Percentiles rank a stretch among this genome's conserved stretches.
Evolutionary conservation across 805 yeast species (phyloP).

Genomic region (Torulaspora microellipsoides): DNA sequence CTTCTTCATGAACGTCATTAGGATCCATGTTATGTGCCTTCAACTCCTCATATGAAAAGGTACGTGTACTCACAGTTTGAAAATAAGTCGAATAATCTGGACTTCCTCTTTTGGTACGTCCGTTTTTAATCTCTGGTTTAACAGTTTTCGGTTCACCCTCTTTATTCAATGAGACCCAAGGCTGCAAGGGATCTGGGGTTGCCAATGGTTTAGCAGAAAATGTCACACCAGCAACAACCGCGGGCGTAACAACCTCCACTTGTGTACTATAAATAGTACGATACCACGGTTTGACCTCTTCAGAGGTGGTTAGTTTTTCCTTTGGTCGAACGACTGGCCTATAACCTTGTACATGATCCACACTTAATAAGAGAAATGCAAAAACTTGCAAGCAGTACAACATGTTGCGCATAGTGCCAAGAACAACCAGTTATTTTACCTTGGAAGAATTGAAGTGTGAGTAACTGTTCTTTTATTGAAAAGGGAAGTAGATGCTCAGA

Average conservation of each 20-base stretch:
- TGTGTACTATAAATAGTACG: slow-evolving; percentile 59
- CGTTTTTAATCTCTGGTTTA: slow-evolving; percentile 69
- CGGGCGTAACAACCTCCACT: slow-evolving; percentile 66
- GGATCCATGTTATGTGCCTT: slow-evolving; percentile 71
- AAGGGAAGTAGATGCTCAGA: no score
- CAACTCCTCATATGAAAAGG: slow-evolving; percentile 55
- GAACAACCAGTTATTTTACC: neutral
- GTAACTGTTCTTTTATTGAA: no score
- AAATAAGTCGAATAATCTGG: slow-evolving; percentile 79
- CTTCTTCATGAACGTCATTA: slow-evolving; percentile 54
- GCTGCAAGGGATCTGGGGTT: slow-evolving; percentile 60
- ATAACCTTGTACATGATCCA: slow-evolving; percentile 13
- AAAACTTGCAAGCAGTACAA: slow-evolving; percentile 49
- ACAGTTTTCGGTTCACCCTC: slow-evolving; percentile 79
- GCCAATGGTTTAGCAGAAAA: slow-evolving; percentile 43
- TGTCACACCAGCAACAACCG: slow-evolving; percentile 55
- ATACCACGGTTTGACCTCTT: slow-evolving; percentile 58
- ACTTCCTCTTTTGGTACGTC: slow-evolving; percentile 55
- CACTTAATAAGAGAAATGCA: slow-evolving; percentile 1
- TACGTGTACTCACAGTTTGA: slow-evolving; percentile 58
- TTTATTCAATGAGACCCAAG: slow-evolving; percentile 76
- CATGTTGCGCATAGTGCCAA: neutral
- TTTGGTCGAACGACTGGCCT: slow-evolving; percentile 35
- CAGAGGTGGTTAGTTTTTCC: slow-evolving; percentile 36
- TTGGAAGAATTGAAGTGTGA: no score